A percentile compares a stretch with the other conserved stretches of the same genome.
phyloP scores from a whole-genome alignment of 1,284 basidiomycete genomes.

The Cutaneotrichosporon curvatum region DNA sequence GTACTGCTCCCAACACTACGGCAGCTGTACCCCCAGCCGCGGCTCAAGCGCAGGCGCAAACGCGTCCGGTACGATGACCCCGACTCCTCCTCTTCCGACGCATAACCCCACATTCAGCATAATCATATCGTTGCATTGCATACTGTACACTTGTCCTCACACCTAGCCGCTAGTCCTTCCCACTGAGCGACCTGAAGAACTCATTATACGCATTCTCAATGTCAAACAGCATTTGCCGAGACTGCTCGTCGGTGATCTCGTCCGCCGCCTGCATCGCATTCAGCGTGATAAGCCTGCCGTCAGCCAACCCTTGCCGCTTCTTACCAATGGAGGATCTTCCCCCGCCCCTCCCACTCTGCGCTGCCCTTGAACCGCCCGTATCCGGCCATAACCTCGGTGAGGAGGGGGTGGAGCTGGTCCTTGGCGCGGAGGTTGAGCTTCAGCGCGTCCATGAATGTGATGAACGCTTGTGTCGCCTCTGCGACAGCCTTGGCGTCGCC shows the following conservation, averaged over 20 bases:
- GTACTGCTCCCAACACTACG: too few species aligned
- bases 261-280: slow-evolving; percentile 97
- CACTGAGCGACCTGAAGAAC: slow-evolving; percentile 73
- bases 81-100: too few species aligned
- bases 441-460: slow-evolving; percentile 97
- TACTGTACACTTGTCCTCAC: too few species aligned
- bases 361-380: slow-evolving; percentile 87
- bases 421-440: slow-evolving; percentile 89
- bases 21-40: too few species aligned
- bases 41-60: too few species aligned
- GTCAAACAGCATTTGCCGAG: slow-evolving; percentile 87
- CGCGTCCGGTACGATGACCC: too few species aligned
- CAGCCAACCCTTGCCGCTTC: slow-evolving; percentile 24
- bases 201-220: slow-evolving; percentile 95
- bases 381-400: slow-evolving; percentile 88
- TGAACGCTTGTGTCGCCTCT: slow-evolving; percentile 96
- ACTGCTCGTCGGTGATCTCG: slow-evolving; percentile 92
- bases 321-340: slow-evolving; percentile 86
- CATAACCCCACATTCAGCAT: too few species aligned
- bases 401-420: slow-evolving; percentile 89
- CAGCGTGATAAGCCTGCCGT: slow-evolving; percentile 80
- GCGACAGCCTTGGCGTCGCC: slow-evolving; percentile 94
- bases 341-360: slow-evolving; percentile 89
- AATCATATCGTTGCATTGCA: too few species aligned
- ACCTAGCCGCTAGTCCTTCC: neutral